Evolutionary conservation across 1,284 basidiomycete genomes (phyloP), one percentile per base, ranked within the genome.

Genomic region (Ustilago xerochloae): DNA sequence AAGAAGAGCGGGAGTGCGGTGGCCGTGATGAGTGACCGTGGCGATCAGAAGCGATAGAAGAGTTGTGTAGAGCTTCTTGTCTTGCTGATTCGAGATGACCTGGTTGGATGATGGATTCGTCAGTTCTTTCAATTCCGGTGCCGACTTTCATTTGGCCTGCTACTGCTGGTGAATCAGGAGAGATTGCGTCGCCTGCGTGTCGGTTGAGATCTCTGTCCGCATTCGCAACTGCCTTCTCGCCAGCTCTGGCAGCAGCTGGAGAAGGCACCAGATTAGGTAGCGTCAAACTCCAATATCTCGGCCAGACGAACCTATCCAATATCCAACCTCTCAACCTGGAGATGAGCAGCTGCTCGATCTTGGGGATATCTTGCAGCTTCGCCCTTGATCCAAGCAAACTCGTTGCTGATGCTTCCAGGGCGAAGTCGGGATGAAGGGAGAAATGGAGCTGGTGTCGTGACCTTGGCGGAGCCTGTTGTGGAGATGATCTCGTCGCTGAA

Each of bases 301-400:
- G 88, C 85, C 87, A 87, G 26, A 88, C 88, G 51, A 88, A 80
- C 4, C 85, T 84, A 59, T 88, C 87, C 63, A 86, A 85, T 16
- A 89, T 86, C 50, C 84, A 86, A 2, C 84, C 84, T 28, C 88
- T 84, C 0, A 89, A 75, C 3, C 88, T 84, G 4, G 86, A 85
- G 2, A 87, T 75, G 53, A 89, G 85, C 29, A 89, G 85, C 75
- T 89, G 88, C 68, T 89, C 88, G 39, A 89, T 86, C 77, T 89
- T 89, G 10, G 88, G 88, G 2, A 89, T 87, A 72, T 89, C 88
- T 68, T 89, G 87, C 18, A 89, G 82, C 79, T 88, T 89, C 6
- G 88, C 88, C 52, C 88, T 78, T 18, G 86, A 87, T 5, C 88
- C 88, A 4, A 89, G 83, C 16, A 89, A 81, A 48, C 86, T 87